Base-by-base conservation (phyloP, 139 green algal species). In the Haematococcus sp. region DNA sequence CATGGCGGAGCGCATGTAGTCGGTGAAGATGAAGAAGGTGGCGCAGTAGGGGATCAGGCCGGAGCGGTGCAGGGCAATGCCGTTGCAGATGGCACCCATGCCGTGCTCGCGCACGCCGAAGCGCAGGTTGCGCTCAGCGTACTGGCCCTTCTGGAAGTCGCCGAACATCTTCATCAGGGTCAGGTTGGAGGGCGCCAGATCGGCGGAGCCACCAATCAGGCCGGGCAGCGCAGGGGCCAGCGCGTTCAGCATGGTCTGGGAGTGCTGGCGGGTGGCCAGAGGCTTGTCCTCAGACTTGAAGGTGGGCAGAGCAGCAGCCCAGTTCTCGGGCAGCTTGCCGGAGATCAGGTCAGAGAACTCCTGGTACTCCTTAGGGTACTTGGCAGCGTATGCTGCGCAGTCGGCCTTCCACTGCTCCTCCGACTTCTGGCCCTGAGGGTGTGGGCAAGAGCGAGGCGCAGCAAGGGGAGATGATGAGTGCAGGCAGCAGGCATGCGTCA, bases 21-120 rank as follows among this genome's bases (percentile, higher is more conserved):
- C 96, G 65, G 93, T 96, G 95, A 99, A 99, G 86, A 99, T 98
- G 91, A 97, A 98, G 93, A 99, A 99, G 83, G 96, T 99, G 70
- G 96, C 96, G 83, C 91, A 97, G 90, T 98, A 99, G 68, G 95
- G 92, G 78, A 98, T 91, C 70, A 98, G 77, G 85, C 95, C 95
- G 35, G 81, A 75, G 59, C 73, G 81, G 91, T 99, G 92, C 56
- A 97, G 90, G 33, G 81, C 85, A 43, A 99, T 94, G 33, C 88
- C 96, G 81, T 99, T 99, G 86, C 75, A 82, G 81, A 98, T 98
- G 87, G 95, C 94, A 65, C 93, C 96, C 96, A 99, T 99, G 76
- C 72, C 95, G 86, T 98, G 93, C 94, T 99, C 96, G 73, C 96
- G 93, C 82, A 99, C 96, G 71, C 96, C 96, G 75, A 97, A 99